Base-by-base conservation (phyloP, 768 basidiomycete species). In the Trametes sanguinea region DNA sequence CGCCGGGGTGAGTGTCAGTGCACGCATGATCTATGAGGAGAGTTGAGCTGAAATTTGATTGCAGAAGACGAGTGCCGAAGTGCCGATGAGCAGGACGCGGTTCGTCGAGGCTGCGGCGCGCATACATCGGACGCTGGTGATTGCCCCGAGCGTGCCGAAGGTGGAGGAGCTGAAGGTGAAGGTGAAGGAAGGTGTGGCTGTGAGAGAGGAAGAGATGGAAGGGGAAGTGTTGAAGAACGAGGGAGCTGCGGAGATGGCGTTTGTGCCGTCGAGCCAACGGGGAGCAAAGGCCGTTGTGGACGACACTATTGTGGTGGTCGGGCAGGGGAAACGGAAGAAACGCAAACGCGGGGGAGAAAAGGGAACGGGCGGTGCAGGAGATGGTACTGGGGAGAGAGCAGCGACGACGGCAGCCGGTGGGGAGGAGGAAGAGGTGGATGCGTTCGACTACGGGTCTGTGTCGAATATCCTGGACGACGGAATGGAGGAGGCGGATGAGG, bases 261-360 rank as follows among this genome's bases (percentile, higher is more conserved):
- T 87, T 65, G 80, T 95, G 8, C 92, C 92, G 50, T 81, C 85
- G 1, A 74, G 83, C 0, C 81, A 86, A 67, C 84, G 93, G 22
- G 43, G 47, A 22, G 42, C 33, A 2, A 27, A 8, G 53, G 42
- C 6, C 42, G 73, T 69, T 42, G 75, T 76, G 35, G 84, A 87
- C 47, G 91, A 90, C 68, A 77, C 83, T 1, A 86, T 94, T 54
- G 83, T 92, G 6, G 80, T 89, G 13, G 89, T 92, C 16, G 90
- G 90, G 6, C 85, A 88, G 69, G 70, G 77, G 17, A 77, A 81
- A 54, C 78, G 81, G 70, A 86, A 85, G 76, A 89, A 89, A 70
- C 79, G 65, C 57, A 58, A 2, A 59, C 48, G n/a, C 27, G 72
- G 56, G 62, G 63, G 27, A 71, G 61, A 35, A 61, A 22, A 22